Conservation (phyloP, 2,329 filamentous ascomycete species). For the Neoscytalidium dimidiatum region DNA sequence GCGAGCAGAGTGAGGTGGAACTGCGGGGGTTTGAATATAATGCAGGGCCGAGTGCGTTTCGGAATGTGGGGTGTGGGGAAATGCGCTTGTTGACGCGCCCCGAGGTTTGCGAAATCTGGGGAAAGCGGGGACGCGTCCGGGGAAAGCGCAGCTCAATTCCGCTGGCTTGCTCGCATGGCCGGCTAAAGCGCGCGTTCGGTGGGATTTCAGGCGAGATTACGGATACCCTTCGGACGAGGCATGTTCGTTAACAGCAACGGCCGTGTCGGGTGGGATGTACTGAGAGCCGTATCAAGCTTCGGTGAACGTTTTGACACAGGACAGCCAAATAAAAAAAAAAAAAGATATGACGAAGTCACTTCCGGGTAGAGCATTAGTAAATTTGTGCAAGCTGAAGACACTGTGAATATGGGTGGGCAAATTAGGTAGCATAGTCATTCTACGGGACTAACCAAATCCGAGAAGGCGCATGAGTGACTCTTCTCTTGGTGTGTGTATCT, state of each 20-base stretch:
- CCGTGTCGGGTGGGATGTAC: no score
- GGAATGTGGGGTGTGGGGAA: slow-evolving; percentile 16
- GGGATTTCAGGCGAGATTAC: not conserved
- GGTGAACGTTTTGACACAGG: no score
- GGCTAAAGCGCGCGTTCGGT: not conserved
- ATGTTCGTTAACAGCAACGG: no score
- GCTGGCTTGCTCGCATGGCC: not conserved
- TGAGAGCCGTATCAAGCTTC: no score
- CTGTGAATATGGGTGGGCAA: no score
- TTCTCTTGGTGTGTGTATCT: no score
- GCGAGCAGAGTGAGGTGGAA: not conserved
- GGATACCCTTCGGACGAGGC: no score
- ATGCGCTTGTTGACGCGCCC: not conserved
- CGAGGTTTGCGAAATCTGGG: not conserved
- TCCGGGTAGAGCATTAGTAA: no score
- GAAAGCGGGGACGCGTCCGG: not conserved
- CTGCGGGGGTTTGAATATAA: not conserved
- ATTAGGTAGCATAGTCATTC: no score
- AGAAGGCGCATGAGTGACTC: not conserved
- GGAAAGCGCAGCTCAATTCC: not conserved
- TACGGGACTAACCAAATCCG: not conserved
- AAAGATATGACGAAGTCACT: no score
- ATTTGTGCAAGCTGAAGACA: no score
- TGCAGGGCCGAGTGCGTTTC: not conserved
- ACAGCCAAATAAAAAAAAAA: no score